Base-by-base conservation (phyloP, 2,329 filamentous ascomycete genomes). In the Penicillium sp. region DNA sequence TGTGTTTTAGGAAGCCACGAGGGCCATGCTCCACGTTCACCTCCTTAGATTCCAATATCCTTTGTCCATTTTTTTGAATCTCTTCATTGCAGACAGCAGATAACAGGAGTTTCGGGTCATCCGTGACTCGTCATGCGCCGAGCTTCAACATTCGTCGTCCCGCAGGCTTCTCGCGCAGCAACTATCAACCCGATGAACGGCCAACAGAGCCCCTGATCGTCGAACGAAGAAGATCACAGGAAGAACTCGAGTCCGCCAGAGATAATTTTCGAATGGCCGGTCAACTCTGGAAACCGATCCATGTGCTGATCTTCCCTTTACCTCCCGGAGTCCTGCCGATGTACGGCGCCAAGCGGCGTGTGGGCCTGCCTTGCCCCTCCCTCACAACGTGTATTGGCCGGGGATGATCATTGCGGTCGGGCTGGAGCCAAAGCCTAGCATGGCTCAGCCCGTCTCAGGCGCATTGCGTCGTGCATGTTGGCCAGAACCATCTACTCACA, bases 311-410 rank as follows among this genome's bases (percentile, higher is more conserved):
- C 54, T 11, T 40, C 46, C 10, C 42, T 41, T 25, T 18, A 30
- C 44, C 43, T 35, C 31, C 50, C 54, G 58, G 54, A 55, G 45
- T 51, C 43, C 45, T 50, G 46, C 57, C 59, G 53, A 55, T 30
- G 38, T 46, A 58, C 48, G 50, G 53, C 48, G 18, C 51, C 48
- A 56, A 56, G 54, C 60, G 58, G 54, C 46, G 53, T 52, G 55
- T 61, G 58, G 60, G 55, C 53, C 57, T 5, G 45, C 41, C 22
- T 43, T 46, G 49, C 54, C 46, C 47, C 33, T 46, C 45, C 39
- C 10, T 41, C 48, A 55, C 27, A 13, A 31, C 44, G 35, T 44
- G 53, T 50, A 56, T 56, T 51, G 54, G 46, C 41, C 42, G 36
- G 43, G 25, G 48, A 52, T 50, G 50, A 51, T 53, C 53, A 50